Evolutionary conservation across 1,284 basidiomycete genomes (phyloP), one percentile per base, ranked within the genome.

Genomic region (Phellopilus nigrolimitatus): DNA sequence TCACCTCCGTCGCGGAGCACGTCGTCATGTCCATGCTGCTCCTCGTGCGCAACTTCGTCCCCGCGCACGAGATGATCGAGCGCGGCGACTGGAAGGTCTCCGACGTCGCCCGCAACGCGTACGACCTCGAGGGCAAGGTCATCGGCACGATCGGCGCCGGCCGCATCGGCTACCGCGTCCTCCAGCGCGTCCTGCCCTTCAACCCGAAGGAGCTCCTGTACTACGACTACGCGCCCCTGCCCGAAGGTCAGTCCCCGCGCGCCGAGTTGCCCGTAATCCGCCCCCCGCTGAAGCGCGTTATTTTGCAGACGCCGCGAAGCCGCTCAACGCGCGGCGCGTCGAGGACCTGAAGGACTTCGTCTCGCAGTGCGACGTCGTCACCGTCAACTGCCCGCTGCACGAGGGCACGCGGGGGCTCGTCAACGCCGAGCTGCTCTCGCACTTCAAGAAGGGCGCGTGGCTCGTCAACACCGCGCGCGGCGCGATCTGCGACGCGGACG

Each of bases 401-500:
- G 91, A 94, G 65, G 84, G 84, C 36, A 95, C 93, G 33, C 73
- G 74, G 42, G 88, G 86, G 19, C 79, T 94, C 28, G 75, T 94
- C 63, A 90, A 93, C 73, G 78, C 79, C 39, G 89, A 94, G 34
- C 81, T 91, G 46, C 75, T 98, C 61, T 79, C 79, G 64, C 86
- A 90, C 73, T 90, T 97, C 80, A 97, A 97, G 80, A 87, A 88
- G 64, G 84, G 84, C 44, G 78, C 88, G n/a, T 94, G 88, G 87
- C 78, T 95, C 60, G 83, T 95, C 65, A 95, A 95, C 79, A 95
- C 92, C 27, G 93, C 93, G 38, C 90, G 92, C 61, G 94, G 94
- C 41, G 94, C 94, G 46, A 94, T 97, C 64, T 91, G 86, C 67
- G 85, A 92, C 70, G 83, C 84, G 58, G 78, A 91, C 57, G 91